These are phyloP conservation scores for Cordyceps javanica DNA, from an alignment of 2,329 filamentous ascomycete genomes.

Conservation along the genomic window DNA sequence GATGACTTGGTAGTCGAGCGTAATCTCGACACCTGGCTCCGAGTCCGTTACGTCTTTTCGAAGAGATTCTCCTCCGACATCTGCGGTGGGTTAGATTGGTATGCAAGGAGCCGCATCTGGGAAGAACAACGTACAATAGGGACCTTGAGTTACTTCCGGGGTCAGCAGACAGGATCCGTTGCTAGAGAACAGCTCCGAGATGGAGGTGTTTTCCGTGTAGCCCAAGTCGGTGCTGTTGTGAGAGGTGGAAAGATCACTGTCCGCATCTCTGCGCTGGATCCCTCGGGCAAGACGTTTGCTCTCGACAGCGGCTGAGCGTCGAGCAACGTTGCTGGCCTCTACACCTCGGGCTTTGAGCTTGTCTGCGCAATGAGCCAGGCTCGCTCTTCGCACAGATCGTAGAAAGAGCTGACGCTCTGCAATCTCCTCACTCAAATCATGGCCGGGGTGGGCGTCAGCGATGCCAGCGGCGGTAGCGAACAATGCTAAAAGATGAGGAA, in stretches of 20 bases:
- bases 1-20: conserved; percentile 38
- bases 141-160: conserved; percentile 45
- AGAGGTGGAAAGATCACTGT: conserved; percentile 26
- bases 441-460: conserved; percentile 36
- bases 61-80: conserved; percentile 27
- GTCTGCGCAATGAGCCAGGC: conserved; percentile 39
- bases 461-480: background rate
- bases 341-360: conserved; percentile 42
- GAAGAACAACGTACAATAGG: conserved; percentile 28
- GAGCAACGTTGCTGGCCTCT: conserved; percentile 36
- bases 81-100: conserved; percentile 13
- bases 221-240: conserved; percentile 32
- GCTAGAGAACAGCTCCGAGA: conserved; percentile 31
- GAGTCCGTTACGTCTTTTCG: conserved; percentile 33
- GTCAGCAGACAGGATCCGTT: conserved; percentile 40
- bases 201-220: conserved; percentile 25
- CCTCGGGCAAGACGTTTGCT: conserved; percentile 35
- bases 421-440: conserved; percentile 41
- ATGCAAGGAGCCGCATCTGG: background rate
- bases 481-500: background rate
- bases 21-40: conserved; percentile 33
- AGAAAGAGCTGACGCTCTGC: conserved; percentile 42
- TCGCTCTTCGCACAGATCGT: conserved; percentile 30
- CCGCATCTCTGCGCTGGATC: conserved; percentile 26
- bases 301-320: conserved; percentile 35